phyloP scores from a whole-genome alignment of 306 rosid genomes.

The Pachyrhizus erosus region DNA sequence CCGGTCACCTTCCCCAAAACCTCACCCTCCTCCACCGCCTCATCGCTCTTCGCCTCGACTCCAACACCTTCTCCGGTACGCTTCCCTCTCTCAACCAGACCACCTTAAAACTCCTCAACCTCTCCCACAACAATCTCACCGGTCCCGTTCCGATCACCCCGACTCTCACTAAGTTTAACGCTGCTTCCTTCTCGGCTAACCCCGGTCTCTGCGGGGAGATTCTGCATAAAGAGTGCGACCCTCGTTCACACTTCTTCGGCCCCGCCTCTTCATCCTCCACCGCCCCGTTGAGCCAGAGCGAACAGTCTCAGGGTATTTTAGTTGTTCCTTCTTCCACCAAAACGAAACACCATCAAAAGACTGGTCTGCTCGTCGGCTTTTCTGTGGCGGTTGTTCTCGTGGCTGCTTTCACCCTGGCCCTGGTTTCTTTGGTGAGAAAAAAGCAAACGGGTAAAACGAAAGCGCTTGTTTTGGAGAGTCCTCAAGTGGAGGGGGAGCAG shows the following conservation, averaged over 20 bases:
- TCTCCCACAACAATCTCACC: constrained; percentile 69
- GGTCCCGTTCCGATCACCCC: constrained; percentile 67
- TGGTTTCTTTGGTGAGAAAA: constrained; percentile 44
- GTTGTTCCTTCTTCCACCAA: constrained; percentile 51
- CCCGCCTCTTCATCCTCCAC: constrained; percentile 44
- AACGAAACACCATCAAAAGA: constrained; percentile 46
- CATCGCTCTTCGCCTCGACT: constrained; percentile 60
- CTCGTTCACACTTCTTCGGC: constrained; percentile 64
- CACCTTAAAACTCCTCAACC: constrained; percentile 51
- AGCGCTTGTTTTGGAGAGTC: constrained; percentile 6
- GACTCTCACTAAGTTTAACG: constrained; percentile 55
- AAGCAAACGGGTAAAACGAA: neutral
- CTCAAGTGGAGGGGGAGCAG: neutral
- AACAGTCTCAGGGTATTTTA: constrained; percentile 58
- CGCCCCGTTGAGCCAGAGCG: constrained; percentile 59
- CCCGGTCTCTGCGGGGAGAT: constrained; percentile 80
- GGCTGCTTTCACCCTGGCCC: constrained; percentile 41
- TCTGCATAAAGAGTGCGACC: constrained; percentile 56
- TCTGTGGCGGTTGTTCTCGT: constrained; percentile 49
- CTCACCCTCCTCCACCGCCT: constrained; percentile 62
- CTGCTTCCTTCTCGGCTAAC: constrained; percentile 63
- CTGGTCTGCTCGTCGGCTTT: constrained; percentile 57
- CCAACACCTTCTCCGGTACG: constrained; percentile 63
- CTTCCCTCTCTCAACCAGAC: constrained; percentile 76
- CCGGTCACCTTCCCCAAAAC: constrained; percentile 61